These are phyloP conservation scores for Schizosaccharomyces versatilis DNA, from an alignment of 1,139 yeast species.

Conservation along the genomic window DNA sequence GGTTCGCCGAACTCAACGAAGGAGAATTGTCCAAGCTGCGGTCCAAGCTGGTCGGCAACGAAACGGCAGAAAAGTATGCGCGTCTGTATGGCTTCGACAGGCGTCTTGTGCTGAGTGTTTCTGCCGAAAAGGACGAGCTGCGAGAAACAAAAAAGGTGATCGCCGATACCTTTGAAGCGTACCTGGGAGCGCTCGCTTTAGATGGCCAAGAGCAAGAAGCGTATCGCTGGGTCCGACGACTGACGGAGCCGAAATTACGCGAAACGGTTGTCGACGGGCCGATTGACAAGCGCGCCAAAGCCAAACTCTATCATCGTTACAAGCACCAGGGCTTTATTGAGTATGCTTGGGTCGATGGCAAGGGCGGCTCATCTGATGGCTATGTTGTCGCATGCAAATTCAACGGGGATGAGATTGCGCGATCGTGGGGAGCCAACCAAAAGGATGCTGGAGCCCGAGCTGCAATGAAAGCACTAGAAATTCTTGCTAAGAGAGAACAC, in stretches of 20 bases:
- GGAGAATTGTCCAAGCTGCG: conserved; percentile 62
- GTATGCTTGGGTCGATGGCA: conserved; percentile 33
- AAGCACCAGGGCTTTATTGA: conserved; percentile 13
- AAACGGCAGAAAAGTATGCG: conserved; percentile 50
- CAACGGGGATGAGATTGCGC: conserved; percentile 19
- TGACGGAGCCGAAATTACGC: conserved; percentile 33
- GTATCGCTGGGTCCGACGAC: conserved; percentile 34
- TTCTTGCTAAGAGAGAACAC: not conserved
- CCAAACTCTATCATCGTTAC: conserved; percentile 25
- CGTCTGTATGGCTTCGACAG: conserved; percentile 47
- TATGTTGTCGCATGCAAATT: conserved; percentile 41
- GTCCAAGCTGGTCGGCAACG: conserved; percentile 51
- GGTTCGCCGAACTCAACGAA: conserved; percentile 53
- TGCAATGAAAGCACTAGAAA: conserved; percentile 1
- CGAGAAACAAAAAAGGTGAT: conserved; percentile 26
- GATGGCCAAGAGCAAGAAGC: conserved; percentile 25
- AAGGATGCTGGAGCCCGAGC: conserved; percentile 3
- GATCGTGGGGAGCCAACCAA: conserved; percentile 2
- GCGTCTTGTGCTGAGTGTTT: conserved; percentile 29
- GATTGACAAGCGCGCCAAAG: conserved; percentile 44
- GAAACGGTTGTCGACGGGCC: conserved; percentile 18
- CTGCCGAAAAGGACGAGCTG: conserved; percentile 17
- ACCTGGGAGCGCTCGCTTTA: conserved; percentile 58
- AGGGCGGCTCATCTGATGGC: conserved; percentile 29
- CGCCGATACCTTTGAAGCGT: conserved; percentile 78